Base-by-base conservation (phyloP, 1,139 yeast genomes). In the Taphrina wiesneri region DNA sequence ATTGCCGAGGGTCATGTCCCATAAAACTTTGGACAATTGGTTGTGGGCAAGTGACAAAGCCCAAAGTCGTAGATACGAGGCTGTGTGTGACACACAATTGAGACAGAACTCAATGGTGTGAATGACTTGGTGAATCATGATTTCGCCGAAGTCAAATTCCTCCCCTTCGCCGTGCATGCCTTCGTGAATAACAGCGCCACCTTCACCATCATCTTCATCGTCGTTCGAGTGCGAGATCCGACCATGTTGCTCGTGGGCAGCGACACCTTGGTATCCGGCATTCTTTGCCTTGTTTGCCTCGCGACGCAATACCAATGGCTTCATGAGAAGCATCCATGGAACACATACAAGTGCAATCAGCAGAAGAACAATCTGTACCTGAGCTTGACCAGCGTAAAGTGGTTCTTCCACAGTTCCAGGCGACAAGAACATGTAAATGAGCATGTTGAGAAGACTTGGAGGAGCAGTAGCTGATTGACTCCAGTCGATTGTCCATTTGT, bases 91-190 rank as follows among this genome's bases (percentile, higher is more conserved):
- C 52, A 95, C 97, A 79, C 98, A 90, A 77, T 93, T 93, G 73
- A 95, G 83, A 75, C 99, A 95, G 77, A 95, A 95, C 79, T 95
- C 99, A 77, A 95, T 95, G 1, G 99, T 95, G 76, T 93, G 98
- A 73, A 95, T 95, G 45, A 93, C 97, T 78, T 95, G 99, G 77
- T 95, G 98, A 71, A 95, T 93, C 83, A 95, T 88, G 47, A 95
- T 83, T 74, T 95, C 99, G 66, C 98, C 96, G 75, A 93, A 86
- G 69, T 86, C 85, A 75, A 83, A 88, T 28, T 79, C 83, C 62
- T 85, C 86, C 53, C 74, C 78, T 41, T 74, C 77, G n/a, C 56
- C 57, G 67, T 75, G 76, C 68, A 74, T 68, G 56, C 74, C 76
- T 54, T 70, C 71, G 49, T 73, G 67, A 46, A 70, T 70, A 65